A percentile compares a stretch with the other conserved stretches of the same genome.
Conservation (phyloP, 2,329 filamentous ascomycete species). For the Fusarium gaditjirri region DNA sequence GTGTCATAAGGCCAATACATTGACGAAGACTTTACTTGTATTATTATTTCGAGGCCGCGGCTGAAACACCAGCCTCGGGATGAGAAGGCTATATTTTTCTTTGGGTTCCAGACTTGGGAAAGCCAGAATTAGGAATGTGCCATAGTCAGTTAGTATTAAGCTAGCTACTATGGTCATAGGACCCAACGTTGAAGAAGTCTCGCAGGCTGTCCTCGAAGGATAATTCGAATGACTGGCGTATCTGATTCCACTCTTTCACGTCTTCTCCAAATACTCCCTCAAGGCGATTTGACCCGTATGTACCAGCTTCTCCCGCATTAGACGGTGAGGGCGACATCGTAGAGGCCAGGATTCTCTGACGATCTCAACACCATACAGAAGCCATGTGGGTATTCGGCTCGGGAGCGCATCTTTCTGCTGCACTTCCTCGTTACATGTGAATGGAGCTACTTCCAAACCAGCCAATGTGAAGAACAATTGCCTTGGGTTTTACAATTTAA, state of each 20-base stretch:
- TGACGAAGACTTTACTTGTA: not conserved
- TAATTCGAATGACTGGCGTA: not conserved
- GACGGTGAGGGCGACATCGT: constrained; percentile 28
- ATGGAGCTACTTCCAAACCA: not conserved
- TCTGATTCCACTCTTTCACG: not conserved
- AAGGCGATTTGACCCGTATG: constrained; percentile 1
- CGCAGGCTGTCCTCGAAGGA: not conserved
- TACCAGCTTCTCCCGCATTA: constrained; percentile 10
- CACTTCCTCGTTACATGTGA: constrained; percentile 25
- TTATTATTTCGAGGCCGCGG: not conserved
- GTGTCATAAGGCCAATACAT: not conserved
- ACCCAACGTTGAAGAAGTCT: not conserved
- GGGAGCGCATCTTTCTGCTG: not conserved
- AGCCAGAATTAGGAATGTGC: not conserved
- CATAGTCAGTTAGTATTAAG: not conserved
- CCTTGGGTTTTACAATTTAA: not conserved
- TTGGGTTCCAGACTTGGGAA: not conserved
- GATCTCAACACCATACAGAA: constrained; percentile 23
- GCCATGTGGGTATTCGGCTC: constrained; percentile 29
- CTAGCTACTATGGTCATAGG: constrained; percentile 1
- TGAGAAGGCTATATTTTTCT: not conserved
- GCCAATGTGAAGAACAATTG: not conserved
- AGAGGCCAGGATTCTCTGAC: constrained; percentile 18
- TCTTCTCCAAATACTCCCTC: not conserved
- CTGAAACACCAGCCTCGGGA: not conserved